Percentiles rank a stretch among this genome's conserved stretches.
Conservation (phyloP, 768 basidiomycete species). For the Amanita fuliginea region DNA sequence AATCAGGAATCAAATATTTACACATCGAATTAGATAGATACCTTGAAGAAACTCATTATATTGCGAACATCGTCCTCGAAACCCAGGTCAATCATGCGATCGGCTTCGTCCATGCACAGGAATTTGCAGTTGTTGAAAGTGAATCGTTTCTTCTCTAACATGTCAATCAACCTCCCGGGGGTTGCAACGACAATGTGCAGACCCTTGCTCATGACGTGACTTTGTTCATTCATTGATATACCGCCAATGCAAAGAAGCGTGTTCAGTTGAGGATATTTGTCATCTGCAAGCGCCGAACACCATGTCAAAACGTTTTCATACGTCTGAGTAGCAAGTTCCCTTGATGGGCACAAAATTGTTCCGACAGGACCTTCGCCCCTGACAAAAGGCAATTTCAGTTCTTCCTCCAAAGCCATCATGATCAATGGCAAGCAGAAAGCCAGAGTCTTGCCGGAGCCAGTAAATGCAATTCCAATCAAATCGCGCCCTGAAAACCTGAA, state of each 20-base stretch:
- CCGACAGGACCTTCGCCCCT: conserved; percentile 97
- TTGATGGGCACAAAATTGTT: conserved; percentile 90
- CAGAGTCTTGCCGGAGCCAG: conserved; percentile 98
- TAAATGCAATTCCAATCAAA: conserved; percentile 98
- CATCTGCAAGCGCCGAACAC: conserved; percentile 71
- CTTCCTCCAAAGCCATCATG: conserved; percentile 94
- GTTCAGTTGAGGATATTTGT: conserved; percentile 78
- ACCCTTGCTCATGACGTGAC: conserved; percentile 81
- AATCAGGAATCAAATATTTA: neutral
- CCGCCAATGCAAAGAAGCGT: conserved; percentile 93
- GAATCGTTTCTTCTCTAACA: conserved; percentile 92
- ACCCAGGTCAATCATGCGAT: conserved; percentile 97
- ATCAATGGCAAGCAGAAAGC: conserved; percentile 96
- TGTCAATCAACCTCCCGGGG: conserved; percentile 93
- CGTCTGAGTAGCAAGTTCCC: conserved; percentile 94
- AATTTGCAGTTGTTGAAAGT: conserved; percentile 92
- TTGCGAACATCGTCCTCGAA: conserved; percentile 98
- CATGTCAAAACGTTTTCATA: conserved; percentile 89
- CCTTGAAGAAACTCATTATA: conserved; percentile 99
- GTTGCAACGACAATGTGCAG: conserved; percentile 96
- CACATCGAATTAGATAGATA: conserved; percentile 29
- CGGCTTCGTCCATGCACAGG: conserved; percentile 98
- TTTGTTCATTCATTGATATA: conserved; percentile 97
- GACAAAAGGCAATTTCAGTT: conserved; percentile 78
- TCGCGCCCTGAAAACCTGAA: conserved; percentile 88